Evolutionary conservation across 306 rosid species (phyloP).

Genomic region (Dalbergia cochinchinensis): DNA sequence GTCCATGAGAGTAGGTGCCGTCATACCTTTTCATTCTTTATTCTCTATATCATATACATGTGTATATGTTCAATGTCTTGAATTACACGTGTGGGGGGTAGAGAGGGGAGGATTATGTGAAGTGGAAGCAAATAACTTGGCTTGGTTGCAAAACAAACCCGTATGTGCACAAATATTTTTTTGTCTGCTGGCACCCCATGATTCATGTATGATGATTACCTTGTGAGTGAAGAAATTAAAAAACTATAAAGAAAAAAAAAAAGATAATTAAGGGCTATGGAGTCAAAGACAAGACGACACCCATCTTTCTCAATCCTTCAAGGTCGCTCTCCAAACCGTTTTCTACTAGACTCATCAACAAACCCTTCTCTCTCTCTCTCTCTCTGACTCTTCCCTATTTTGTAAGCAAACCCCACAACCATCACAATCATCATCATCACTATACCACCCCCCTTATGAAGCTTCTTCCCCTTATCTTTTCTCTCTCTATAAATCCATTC

Average conservation of each 20-base stretch:
- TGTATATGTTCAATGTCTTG: slow-evolving; percentile 32
- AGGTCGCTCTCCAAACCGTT: slow-evolving; percentile 92
- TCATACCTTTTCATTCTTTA: slow-evolving; percentile 5
- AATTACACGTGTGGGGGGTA: slow-evolving; percentile 60
- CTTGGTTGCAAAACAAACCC: slow-evolving; percentile 65
- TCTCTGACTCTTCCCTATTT: slow-evolving; percentile 68
- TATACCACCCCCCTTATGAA: slow-evolving; percentile 65
- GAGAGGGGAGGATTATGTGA: slow-evolving; percentile 71
- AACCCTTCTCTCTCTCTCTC: slow-evolving; percentile 46
- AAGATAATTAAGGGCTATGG: slow-evolving; percentile 50
- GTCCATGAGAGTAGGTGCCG: slow-evolving; percentile 26
- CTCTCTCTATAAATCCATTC: slow-evolving; percentile 59
- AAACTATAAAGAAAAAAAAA: not conserved
- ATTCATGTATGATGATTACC: slow-evolving; percentile 55
- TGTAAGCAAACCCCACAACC: slow-evolving; percentile 95
- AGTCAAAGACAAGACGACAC: slow-evolving; percentile 84
- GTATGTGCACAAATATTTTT: not conserved
- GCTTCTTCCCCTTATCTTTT: slow-evolving; percentile 46
- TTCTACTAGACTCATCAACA: slow-evolving; percentile 91
- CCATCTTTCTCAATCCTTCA: slow-evolving; percentile 38
- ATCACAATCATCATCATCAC: slow-evolving; percentile 61
- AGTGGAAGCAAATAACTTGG: slow-evolving; percentile 84
- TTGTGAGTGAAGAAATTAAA: slow-evolving; percentile 62
- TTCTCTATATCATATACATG: slow-evolving; percentile 6
- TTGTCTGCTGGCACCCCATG: slow-evolving; percentile 34